These are phyloP conservation scores for Flammula alnicola DNA, from an alignment of 1,284 basidiomycete genomes.

Conservation along the genomic window DNA sequence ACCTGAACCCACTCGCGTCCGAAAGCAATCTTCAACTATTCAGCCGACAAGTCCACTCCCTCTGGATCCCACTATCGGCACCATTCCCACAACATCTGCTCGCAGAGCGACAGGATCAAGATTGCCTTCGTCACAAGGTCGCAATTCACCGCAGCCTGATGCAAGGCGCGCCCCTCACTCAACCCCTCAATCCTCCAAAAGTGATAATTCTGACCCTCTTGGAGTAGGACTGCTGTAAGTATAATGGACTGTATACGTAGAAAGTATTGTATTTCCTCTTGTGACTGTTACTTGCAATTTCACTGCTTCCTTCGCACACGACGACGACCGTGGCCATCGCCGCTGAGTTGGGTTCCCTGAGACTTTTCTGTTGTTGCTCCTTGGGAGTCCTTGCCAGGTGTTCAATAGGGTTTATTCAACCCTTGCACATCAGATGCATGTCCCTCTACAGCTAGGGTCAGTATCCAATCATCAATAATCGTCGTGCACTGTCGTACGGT, in stretches of 20 bases:
- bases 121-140: constrained; percentile 10
- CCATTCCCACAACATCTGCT: constrained; percentile 23
- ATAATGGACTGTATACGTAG: constrained; percentile 11
- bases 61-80: constrained; percentile 42
- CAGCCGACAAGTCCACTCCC: constrained; percentile 38
- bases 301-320: constrained; percentile 1
- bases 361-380: too few relatives aligned
- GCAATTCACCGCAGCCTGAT: constrained; percentile 15
- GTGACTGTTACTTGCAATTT: neutral
- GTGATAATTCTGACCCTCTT: constrained; percentile 43
- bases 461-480: too few relatives aligned
- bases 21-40: constrained; percentile 12
- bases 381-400: too few relatives aligned
- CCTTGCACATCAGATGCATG: too few relatives aligned
- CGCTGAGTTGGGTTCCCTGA: too few relatives aligned
- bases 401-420: too few relatives aligned
- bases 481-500: too few relatives aligned
- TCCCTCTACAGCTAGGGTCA: too few relatives aligned
- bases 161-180: constrained; percentile 5
- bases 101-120: constrained; percentile 16
- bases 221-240: constrained; percentile 47
- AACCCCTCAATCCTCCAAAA: constrained; percentile 18
- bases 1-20: constrained; percentile 27
- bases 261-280: constrained; percentile 7
- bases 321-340: neutral